Conservation (phyloP, 23 red algal species). For the Gracilaria vermiculophylla region DNA sequence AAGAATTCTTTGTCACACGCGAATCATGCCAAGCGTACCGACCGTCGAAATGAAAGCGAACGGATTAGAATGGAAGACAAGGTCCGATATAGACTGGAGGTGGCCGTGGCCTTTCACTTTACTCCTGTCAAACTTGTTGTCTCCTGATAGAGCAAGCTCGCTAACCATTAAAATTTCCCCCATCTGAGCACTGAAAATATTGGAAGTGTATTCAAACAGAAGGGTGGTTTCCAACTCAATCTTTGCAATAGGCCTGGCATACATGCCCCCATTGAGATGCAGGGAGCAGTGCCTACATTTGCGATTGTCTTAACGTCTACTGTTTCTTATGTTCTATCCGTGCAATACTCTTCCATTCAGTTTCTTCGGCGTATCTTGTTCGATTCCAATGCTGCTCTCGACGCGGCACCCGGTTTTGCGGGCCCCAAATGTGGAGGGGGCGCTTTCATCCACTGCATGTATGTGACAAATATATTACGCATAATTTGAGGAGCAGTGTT, state of each 20-base stretch:
- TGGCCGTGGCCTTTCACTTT: conserved; percentile 26
- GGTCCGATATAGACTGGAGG: conserved; percentile 30
- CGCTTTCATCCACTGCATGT: conserved; percentile 67
- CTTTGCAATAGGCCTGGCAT: conserved; percentile 49
- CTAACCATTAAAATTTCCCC: conserved; percentile 54
- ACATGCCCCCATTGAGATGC: conserved; percentile 9
- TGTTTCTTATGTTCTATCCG: conserved; percentile 65
- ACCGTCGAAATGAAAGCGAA: conserved; percentile 35
- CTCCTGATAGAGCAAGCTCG: conserved; percentile 53
- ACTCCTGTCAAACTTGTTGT: conserved; percentile 39
- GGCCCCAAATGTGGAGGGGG: conserved; percentile 38
- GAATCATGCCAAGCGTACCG: conserved; percentile 57
- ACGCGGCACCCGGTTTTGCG: conserved; percentile 15
- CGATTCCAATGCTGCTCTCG: background rate
- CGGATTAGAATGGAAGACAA: conserved; percentile 44
- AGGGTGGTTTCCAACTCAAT: conserved; percentile 57
- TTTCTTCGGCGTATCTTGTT: conserved; percentile 50
- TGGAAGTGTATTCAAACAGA: conserved; percentile 62
- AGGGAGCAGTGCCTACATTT: conserved; percentile 52
- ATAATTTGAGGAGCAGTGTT: conserved; percentile 38
- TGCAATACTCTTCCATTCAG: conserved; percentile 50
- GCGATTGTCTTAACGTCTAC: conserved; percentile 22
- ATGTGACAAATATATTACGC: conserved; percentile 57
- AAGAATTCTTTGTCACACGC: conserved; percentile 62
- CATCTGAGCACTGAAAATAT: conserved; percentile 60